Base-by-base conservation (phyloP, 345 rosid genomes). In the Chamaenerion angustifolium region DNA sequence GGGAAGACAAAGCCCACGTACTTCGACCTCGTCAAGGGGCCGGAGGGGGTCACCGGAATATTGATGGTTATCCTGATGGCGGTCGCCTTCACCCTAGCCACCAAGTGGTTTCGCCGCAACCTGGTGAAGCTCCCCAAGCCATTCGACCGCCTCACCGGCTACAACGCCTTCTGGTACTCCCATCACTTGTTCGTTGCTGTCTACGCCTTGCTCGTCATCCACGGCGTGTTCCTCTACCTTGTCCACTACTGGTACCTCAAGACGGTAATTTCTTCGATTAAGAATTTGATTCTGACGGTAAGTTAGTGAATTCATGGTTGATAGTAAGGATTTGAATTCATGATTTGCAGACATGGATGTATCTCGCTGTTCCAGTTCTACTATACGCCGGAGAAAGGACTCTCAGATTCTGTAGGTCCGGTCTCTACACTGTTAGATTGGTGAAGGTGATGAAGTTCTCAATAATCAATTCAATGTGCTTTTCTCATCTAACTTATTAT, bases 131-230 rank as follows among this genome's bases (percentile, higher is more conserved):
- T 86, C 13, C 98, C 95, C 6, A 86, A 78, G 64, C 95, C 98
- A 12, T 86, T 90, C 37, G 85, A 90, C 60, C 85, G 92, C 65
- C 63, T 86, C 43, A 90, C 98, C 8, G 98, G 98, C 54, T 90
- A 75, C 72, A 90, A 90, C 52, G 94, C 98, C 40, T 90, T 90
- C 61, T 90, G 98, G 98, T 90, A 90, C 63, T 90, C 98, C 12
- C 98, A 90, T 71, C 95, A 90, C 64, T 65, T 90, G 13, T 78
- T 90, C 54, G 70, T 79, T 43, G 10, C 76, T 45, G 95, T 86
- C 62, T 90, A 90, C 51, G 19, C 76, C 61, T 60, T 90, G 62
- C 83, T 90, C 64, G 13, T 81, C 56, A 62, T 83, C 65, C 98
- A 90, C 11, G 92, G 98, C 0, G 54, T 62, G 11, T 70, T 64